Evolutionary conservation across 768 basidiomycete species (phyloP), one percentile per base, ranked within the genome.

Genomic region (Clathrus columnatus): DNA sequence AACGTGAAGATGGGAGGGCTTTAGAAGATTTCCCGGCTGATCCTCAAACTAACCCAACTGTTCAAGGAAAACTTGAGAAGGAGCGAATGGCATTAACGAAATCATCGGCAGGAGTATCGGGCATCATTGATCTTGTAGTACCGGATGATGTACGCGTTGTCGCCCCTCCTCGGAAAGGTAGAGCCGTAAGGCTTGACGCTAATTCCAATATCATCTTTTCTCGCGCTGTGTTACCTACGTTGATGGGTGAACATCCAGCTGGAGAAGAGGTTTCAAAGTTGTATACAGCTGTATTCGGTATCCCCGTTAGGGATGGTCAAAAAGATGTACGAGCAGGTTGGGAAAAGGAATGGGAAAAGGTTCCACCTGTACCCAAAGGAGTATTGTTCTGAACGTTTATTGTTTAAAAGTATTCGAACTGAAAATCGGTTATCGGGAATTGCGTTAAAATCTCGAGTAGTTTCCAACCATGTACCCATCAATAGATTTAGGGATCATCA

Each of bases 191-290:
- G 42, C 80, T 79, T 24, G 85, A 89, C 63, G 81, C 85, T 29
- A 87, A 89, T 67, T 75, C 84, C 29, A 87, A 85, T 64, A 65
- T 87, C 63, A 77, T 87, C 59, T 79, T 78, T 29, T 74, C 85
- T 2, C 72, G 84, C 20, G 81, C 84, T 30, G 76, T 85, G n/a
- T 65, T 87, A 56, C 85, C 85, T 4, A 83, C 82, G 41, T 72
- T 87, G 45, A 58, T 78, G 49, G 80, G 73, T 1, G 70, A 74
- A 42, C 75, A 82, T 56, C 64, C 65, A 17, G 62, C 65, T 4
- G 69, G 68, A 3, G 57, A 60, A 24, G 75, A 78, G 58, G 65
- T 72, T 7, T n/a, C 36, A 11, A 86, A 83, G 85, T 62, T 85
- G 27, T 78, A 79, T 17, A 83, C 85, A 16, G 84, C 73, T 2